Conservation (phyloP, 352 stramenopile genomes). For the Globisporangium cederbergense region DNA sequence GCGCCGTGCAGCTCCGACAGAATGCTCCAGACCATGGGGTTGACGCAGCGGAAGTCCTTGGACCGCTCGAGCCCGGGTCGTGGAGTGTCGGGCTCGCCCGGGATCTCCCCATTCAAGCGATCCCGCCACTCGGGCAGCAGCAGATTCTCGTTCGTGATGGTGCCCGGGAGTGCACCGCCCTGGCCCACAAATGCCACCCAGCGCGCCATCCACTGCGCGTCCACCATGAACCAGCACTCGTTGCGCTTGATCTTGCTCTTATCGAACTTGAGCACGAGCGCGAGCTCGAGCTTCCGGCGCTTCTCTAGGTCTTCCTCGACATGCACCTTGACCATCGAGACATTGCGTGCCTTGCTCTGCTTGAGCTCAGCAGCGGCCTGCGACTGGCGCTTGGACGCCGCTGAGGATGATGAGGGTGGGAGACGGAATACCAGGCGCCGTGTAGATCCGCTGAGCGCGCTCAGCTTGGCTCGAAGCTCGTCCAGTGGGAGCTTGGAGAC, state of each 20-base stretch:
- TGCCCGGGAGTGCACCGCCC: constrained; percentile 45
- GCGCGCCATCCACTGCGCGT: constrained; percentile 57
- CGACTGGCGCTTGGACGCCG: constrained; percentile 4
- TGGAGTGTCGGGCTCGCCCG: constrained; percentile 41
- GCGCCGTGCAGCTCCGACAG: constrained; percentile 59
- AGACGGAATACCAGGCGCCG: constrained; percentile 53
- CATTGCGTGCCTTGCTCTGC: neutral
- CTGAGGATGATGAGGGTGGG: constrained; percentile 17
- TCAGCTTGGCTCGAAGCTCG: constrained; percentile 38
- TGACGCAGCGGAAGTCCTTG: constrained; percentile 66
- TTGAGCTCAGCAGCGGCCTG: neutral
- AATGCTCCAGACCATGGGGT: constrained; percentile 74
- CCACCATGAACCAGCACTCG: constrained; percentile 76
- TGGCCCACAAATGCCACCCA: constrained; percentile 60
- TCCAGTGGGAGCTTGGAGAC: constrained; percentile 39
- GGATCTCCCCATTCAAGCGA: constrained; percentile 22
- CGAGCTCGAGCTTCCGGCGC: constrained; percentile 63
- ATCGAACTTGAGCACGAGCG: constrained; percentile 63
- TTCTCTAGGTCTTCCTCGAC: constrained; percentile 42
- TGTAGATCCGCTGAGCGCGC: constrained; percentile 30
- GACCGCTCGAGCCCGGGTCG: constrained; percentile 38
- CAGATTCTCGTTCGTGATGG: constrained; percentile 63
- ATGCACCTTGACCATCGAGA: constrained; percentile 7
- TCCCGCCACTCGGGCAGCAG: constrained; percentile 37
- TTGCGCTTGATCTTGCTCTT: constrained; percentile 42